A percentile compares a stretch with the other conserved stretches of the same genome.
These are phyloP conservation scores for Pseudogymnoascus verrucosus DNA, from an alignment of 2,329 filamentous ascomycete genomes.

Conservation along the genomic window DNA sequence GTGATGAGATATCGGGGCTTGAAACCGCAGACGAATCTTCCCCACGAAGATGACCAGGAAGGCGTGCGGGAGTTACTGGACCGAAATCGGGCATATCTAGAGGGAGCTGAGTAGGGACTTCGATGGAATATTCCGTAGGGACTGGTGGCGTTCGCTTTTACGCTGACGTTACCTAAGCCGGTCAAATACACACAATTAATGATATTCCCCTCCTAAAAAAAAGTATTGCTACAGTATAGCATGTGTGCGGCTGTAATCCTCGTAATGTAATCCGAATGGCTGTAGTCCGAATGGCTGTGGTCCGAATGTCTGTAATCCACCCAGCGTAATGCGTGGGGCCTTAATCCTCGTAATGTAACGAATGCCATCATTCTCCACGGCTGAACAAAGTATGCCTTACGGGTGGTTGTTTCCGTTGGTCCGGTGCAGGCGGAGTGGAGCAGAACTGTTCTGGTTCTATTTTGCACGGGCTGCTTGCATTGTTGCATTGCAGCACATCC, in stretches of 20 bases:
- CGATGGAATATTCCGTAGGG: not conserved
- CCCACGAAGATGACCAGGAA: not conserved
- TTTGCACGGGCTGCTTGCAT: not conserved
- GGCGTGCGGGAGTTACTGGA: not conserved
- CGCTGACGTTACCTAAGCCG: not conserved
- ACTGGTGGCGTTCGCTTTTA: not conserved
- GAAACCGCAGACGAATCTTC: not conserved
- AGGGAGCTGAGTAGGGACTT: not conserved
- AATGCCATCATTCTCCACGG: not conserved
- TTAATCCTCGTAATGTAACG: not conserved
- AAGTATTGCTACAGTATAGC: not conserved
- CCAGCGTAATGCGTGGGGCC: not conserved
- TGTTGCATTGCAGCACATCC: not conserved
- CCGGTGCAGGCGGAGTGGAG: not conserved
- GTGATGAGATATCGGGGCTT: not conserved
- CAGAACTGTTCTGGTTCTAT: not conserved
- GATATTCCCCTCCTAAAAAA: not conserved
- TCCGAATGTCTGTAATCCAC: not conserved
- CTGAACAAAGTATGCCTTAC: not conserved
- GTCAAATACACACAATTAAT: not conserved
- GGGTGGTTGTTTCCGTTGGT: not conserved
- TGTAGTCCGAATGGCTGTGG: too few species aligned
- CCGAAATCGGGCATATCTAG: not conserved
- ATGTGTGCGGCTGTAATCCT: too few species aligned
- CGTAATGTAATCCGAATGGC: too few species aligned